Conservation (phyloP, 768 basidiomycete species). For the Tulasnella sp. region DNA sequence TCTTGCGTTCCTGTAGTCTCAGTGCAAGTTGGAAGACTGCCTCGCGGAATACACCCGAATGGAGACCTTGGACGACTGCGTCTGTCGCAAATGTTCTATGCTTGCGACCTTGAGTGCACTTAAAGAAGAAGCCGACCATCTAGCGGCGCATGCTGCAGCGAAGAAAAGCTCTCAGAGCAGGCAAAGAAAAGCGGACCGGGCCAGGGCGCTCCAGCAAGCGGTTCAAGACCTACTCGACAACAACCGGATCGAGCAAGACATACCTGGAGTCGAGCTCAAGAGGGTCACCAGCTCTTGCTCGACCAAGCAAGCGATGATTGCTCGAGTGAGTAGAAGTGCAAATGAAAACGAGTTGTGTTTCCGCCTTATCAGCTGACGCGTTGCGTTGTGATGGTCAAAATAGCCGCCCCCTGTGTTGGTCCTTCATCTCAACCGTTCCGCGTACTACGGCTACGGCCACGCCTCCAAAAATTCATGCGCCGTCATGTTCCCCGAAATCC, state of each 20-base stretch:
- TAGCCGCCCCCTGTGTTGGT: slow-evolving; percentile 86
- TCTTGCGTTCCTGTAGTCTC: slow-evolving; percentile 50
- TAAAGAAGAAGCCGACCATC: slow-evolving; percentile 60
- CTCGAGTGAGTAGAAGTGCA: slow-evolving; percentile 61
- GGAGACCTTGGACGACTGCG: slow-evolving; percentile 87
- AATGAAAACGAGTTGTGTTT: slow-evolving; percentile 2
- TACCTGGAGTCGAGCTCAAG: slow-evolving; percentile 80
- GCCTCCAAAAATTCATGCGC: slow-evolving; percentile 83
- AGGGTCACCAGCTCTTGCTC: slow-evolving; percentile 72
- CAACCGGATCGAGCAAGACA: slow-evolving; percentile 79
- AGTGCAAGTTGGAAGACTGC: slow-evolving; percentile 77
- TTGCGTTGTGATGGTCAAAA: neutral
- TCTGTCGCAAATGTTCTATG: slow-evolving; percentile 90
- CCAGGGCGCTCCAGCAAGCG: slow-evolving; percentile 62
- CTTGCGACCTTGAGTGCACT: slow-evolving; percentile 72
- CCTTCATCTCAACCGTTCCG: slow-evolving; percentile 89
- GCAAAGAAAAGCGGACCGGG: slow-evolving; percentile 75
- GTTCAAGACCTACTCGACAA: slow-evolving; percentile 69
- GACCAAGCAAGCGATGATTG: slow-evolving; percentile 91
- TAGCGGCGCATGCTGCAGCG: slow-evolving; percentile 49
- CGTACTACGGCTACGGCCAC: slow-evolving; percentile 70
- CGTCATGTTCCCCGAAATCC: slow-evolving; percentile 80
- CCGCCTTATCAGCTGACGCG: neutral
- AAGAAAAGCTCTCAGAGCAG: slow-evolving; percentile 53
- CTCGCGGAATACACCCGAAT: slow-evolving; percentile 86